phyloP scores from a whole-genome alignment of 2,329 filamentous ascomycete species.

The Gremmenia infestans region DNA sequence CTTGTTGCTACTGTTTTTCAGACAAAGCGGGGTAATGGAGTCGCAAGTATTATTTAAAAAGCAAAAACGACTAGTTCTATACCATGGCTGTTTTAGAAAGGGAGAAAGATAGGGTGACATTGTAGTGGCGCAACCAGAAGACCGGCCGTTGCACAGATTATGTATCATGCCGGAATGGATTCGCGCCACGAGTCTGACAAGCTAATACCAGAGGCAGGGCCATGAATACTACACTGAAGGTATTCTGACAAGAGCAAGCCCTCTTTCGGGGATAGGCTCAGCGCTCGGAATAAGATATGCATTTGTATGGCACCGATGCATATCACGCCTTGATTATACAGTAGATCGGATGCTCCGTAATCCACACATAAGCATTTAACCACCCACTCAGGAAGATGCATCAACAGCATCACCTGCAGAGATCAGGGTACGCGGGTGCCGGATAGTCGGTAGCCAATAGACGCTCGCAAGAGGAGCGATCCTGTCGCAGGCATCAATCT shows the following conservation, averaged over 20 bases:
- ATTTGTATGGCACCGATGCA: neutral
- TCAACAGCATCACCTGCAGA: neutral
- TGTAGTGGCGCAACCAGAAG: no score
- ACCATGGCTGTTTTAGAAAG: neutral
- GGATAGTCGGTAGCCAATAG: conserved; percentile 4
- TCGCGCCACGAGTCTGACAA: neutral
- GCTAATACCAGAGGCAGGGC: neutral
- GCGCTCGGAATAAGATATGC: neutral
- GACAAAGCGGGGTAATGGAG: neutral
- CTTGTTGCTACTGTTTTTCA: neutral
- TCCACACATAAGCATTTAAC: neutral
- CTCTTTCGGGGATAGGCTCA: neutral
- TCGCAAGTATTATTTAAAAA: neutral
- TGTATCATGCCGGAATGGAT: no score
- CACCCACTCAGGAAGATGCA: neutral
- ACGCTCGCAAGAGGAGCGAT: neutral
- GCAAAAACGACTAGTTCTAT: neutral
- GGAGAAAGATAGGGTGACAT: neutral
- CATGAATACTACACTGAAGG: neutral
- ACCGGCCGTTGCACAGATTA: neutral
- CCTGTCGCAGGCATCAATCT: neutral
- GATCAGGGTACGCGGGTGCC: neutral
- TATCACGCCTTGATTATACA: neutral
- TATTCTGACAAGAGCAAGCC: neutral
- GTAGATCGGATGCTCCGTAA: neutral